These are phyloP conservation scores for Narthecium ossifragum DNA, from an alignment of 106 monocot genomes.

Conservation along the genomic window DNA sequence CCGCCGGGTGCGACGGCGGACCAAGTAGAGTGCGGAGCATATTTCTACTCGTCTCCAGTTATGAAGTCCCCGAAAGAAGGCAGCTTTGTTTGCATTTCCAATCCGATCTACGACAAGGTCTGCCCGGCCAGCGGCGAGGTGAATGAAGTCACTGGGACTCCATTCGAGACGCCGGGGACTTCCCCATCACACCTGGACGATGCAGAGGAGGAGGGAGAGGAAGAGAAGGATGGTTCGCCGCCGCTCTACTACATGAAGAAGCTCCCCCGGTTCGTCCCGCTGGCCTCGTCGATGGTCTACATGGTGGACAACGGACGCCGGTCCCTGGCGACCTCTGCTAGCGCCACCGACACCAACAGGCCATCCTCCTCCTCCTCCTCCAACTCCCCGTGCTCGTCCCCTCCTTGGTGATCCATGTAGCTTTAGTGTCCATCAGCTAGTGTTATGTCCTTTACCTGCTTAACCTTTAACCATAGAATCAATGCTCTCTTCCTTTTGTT, in stretches of 20 bases:
- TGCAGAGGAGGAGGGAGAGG: background rate
- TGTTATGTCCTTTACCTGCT: too few relatives aligned
- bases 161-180: background rate
- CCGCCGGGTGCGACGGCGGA: background rate
- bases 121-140: background rate
- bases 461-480: too few relatives aligned
- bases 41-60: too few relatives aligned
- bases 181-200: background rate
- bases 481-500: too few relatives aligned
- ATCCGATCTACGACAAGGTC: background rate
- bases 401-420: background rate
- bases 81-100: background rate
- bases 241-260: background rate
- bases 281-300: background rate
- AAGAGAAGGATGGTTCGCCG: background rate
- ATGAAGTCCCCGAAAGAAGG: background rate
- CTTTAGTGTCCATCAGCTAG: too few relatives aligned
- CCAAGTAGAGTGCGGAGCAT: too few relatives aligned
- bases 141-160: background rate
- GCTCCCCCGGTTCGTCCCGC: background rate
- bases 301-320: background rate
- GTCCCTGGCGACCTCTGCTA: background rate
- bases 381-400: background rate
- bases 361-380: background rate
- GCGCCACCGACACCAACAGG: background rate